phyloP scores from a whole-genome alignment of 208 protist genomes.

The Crithidia fasciculata region DNA sequence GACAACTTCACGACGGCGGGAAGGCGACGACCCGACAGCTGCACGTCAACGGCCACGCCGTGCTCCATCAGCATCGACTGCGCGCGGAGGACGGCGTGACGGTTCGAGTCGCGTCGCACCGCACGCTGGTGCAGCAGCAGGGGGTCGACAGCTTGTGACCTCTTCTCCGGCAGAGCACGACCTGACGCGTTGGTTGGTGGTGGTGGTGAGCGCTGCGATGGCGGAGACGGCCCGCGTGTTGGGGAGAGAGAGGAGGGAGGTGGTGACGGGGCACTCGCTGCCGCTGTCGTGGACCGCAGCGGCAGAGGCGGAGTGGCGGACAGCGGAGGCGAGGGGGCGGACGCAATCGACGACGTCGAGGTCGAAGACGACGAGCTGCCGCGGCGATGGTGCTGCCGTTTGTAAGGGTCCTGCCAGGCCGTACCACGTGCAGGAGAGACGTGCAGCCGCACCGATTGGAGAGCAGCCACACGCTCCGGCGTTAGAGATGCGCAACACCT shows the following conservation, averaged over 20 bases:
- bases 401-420: slow-evolving; percentile 13
- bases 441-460: slow-evolving; percentile 35
- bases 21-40: slow-evolving; percentile 28
- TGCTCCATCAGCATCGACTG: slow-evolving; percentile 24
- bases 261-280: not conserved
- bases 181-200: not conserved
- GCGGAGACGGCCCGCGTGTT: not conserved
- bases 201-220: not conserved
- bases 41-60: slow-evolving; percentile 37
- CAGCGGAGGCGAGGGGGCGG: not conserved
- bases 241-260: not conserved
- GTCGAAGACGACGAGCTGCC: not conserved
- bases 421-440: slow-evolving; percentile 39
- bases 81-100: slow-evolving; percentile 20
- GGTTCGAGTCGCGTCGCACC: slow-evolving; percentile 4
- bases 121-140: not conserved
- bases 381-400: not conserved
- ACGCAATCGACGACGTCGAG: slow-evolving; percentile 13
- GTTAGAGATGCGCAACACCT: not conserved
- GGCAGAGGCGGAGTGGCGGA: not conserved
- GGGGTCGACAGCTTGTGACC: not conserved
- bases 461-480: slow-evolving; percentile 19
- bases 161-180: too few relatives aligned
- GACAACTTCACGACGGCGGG: slow-evolving; percentile 45
- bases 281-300: not conserved